A percentile compares a stretch with the other conserved stretches of the same genome.
phyloP scores from a whole-genome alignment of 148 eudicot species.

The Arctostaphylos glauca region DNA sequence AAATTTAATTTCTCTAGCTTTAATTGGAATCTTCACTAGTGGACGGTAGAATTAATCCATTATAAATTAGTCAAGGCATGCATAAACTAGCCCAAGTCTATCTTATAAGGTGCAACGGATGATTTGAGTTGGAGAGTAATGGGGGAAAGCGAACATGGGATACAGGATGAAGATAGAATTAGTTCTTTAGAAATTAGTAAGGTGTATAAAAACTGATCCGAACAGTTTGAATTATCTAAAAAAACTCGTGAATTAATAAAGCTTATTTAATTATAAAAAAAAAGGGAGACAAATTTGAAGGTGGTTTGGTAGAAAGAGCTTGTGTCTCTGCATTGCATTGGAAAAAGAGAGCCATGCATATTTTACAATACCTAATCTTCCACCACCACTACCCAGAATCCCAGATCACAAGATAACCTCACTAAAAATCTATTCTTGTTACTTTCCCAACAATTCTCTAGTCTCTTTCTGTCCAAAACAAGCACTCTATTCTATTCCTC shows the following conservation, averaged over 20 bases:
- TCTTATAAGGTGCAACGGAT: too few species aligned
- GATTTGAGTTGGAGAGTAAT: too few species aligned
- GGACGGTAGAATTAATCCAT: too few species aligned
- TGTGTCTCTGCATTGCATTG: slow-evolving; percentile 5
- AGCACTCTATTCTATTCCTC: not conserved
- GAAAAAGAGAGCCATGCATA: not conserved
- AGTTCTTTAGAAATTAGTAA: too few species aligned
- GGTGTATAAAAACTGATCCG: too few species aligned
- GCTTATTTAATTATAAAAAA: not conserved
- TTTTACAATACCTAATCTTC: slow-evolving; percentile 1
- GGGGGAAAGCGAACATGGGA: too few species aligned
- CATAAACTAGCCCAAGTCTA: too few species aligned
- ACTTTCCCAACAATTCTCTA: slow-evolving; percentile 2
- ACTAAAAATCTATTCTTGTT: not conserved
- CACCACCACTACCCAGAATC: slow-evolving; percentile 9
- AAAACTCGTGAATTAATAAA: not conserved
- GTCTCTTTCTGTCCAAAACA: not conserved
- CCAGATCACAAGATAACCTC: slow-evolving; percentile 9
- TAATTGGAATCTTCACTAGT: too few species aligned
- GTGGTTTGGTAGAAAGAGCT: slow-evolving; percentile 14
- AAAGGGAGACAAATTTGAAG: not conserved
- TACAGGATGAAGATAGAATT: too few species aligned
- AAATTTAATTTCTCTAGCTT: too few species aligned
- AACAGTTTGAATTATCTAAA: too few species aligned
- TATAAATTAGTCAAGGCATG: too few species aligned